Conservation (phyloP, 768 basidiomycete genomes). For the Leccinum variicolor region DNA sequence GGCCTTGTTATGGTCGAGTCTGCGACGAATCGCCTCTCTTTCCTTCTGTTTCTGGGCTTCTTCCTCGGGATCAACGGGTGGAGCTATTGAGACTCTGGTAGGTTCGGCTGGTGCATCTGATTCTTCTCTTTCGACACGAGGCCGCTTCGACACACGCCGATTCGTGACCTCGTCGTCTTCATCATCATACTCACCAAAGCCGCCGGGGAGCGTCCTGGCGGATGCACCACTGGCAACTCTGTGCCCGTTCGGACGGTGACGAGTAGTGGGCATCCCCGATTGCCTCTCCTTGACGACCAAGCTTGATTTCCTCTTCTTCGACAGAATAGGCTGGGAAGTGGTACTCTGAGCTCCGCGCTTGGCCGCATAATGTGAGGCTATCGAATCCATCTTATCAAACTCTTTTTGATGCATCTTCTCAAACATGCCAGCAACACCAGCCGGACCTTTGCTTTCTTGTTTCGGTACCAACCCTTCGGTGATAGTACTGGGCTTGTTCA, state of each 20-base stretch:
- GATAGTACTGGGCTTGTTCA: constrained; percentile 31
- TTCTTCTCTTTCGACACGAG: constrained; percentile 35
- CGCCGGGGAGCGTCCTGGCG: constrained; percentile 46
- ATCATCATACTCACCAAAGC: constrained; percentile 52
- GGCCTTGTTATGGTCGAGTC: constrained; percentile 64
- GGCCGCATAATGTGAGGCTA: constrained; percentile 52
- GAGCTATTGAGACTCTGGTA: constrained; percentile 36
- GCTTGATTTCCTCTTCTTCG: constrained; percentile 50
- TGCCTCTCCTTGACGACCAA: constrained; percentile 37
- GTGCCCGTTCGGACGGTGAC: constrained; percentile 23
- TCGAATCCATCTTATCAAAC: constrained; percentile 78
- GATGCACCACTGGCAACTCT: constrained; percentile 26
- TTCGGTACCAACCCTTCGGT: constrained; percentile 2
- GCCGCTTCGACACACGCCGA: constrained; percentile 44
- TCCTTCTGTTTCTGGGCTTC: constrained; percentile 40
- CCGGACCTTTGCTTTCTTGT: constrained; percentile 22
- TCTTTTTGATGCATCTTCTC: constrained; percentile 60
- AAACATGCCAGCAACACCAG: constrained; percentile 38
- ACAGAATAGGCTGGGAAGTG: constrained; percentile 20
- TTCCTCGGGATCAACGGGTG: constrained; percentile 20
- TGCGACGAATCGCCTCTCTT: constrained; percentile 58
- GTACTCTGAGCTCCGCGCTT: constrained; percentile 29
- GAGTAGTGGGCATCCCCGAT: constrained; percentile 5
- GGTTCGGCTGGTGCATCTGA: constrained; percentile 21
- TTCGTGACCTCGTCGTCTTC: constrained; percentile 39